Percentiles rank a stretch among this genome's conserved stretches.
These are phyloP conservation scores for Saturnispora besseyi DNA, from an alignment of 805 yeast genomes.

Conservation along the genomic window DNA sequence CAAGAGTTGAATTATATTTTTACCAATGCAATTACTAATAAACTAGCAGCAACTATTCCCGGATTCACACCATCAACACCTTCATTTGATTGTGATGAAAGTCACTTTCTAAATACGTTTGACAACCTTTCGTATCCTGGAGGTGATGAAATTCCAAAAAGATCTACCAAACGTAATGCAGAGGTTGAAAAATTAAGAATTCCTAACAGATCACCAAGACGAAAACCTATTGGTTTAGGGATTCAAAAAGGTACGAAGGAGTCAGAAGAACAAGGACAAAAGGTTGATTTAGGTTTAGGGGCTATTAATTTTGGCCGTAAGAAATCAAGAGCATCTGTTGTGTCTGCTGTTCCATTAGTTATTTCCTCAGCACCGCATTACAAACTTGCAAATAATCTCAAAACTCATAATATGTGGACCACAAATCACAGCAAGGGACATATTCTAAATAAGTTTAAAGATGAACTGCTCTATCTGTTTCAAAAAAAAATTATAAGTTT, in stretches of 20 bases:
- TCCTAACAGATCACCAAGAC: conserved; percentile 4
- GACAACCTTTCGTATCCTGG: neutral
- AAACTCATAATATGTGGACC: conserved; percentile 11
- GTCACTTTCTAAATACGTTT: neutral
- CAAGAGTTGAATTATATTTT: conserved; percentile 15
- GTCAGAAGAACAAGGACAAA: neutral
- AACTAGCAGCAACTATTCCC: neutral
- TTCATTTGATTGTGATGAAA: neutral
- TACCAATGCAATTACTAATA: conserved; percentile 9
- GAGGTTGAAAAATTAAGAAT: neutral
- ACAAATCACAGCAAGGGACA: conserved; percentile 12
- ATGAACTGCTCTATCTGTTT: conserved; percentile 14
- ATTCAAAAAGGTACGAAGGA: neutral
- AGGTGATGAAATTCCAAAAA: neutral
- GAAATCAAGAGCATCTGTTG: conserved; percentile 28
- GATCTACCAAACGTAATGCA: neutral
- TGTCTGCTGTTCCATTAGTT: conserved; percentile 28
- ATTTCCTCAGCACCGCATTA: conserved; percentile 24
- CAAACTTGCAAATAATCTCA: neutral
- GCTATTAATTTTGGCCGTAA: conserved; percentile 15
- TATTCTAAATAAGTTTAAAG: conserved; percentile 17
- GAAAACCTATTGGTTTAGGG: neutral
- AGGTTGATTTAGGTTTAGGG: conserved; percentile 5
- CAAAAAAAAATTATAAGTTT: conserved; percentile 11
- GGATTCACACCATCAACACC: neutral